Evolutionary conservation across 1,284 basidiomycete species (phyloP), one percentile per base, ranked within the genome.

Genomic region (Papiliotrema laurentii): DNA sequence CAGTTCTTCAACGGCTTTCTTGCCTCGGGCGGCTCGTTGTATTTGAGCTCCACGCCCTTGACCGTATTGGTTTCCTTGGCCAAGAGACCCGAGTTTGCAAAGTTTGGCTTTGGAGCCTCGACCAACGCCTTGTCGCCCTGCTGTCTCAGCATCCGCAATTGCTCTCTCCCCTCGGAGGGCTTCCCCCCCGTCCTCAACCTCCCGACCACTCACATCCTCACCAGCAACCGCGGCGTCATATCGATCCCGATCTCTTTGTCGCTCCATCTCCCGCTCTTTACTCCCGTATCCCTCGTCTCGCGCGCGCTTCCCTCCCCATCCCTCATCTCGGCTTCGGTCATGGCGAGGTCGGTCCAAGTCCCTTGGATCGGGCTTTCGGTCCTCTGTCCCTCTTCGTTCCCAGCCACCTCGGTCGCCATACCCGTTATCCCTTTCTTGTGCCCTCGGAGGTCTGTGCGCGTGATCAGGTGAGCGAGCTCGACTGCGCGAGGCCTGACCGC

Each of bases 1-100:
- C 96, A 98, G 21, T 86, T 87, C 33, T 86, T 74, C 2, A 80
- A 75, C 4, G 96, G 94, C 66, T 93, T 96, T 56, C 93, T 79
- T 22, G 96, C 96, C 77, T 99, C 96, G 2, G 94, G 91, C 11
- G 96, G 96, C 72, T 99, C 96, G 61, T 97, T 94, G 69, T 99
- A 99, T 72, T 98, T 99, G 53, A 99, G 77, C 34, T 94, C 83
- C 1, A 93, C 89, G 49, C 85, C 90, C 61, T 83, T 81, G 40
- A 90, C 83, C 1, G 86, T 89, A 64, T 97, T 96, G 5, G 91
- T 94, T 66, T 90, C 96, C 5, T 92, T 93, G 0, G 94, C 96
- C 21, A 99, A 81, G 11, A 96, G 78, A 6, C 96, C 96, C 1
- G 90, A 96, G 5, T 81, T 81, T 10, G 77, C 80, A 71, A 96